phyloP scores from a whole-genome alignment of 73 alveolate genomes.

The Paramecium pentaurelia region DNA sequence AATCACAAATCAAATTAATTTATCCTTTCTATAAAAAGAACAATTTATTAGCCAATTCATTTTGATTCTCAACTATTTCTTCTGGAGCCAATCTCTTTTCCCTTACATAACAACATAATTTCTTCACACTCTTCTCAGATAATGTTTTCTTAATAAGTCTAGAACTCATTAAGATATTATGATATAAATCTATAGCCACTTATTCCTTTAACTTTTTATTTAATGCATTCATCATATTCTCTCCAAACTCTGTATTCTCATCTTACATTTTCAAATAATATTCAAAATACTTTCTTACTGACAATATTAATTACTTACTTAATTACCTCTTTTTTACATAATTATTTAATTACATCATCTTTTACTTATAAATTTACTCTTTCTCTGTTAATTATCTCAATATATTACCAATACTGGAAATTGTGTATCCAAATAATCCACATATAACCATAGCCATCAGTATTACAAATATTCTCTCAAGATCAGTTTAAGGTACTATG shows the following conservation, averaged over 20 bases:
- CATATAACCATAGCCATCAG: conserved; percentile 45
- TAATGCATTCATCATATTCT: neutral
- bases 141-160: neutral
- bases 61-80: neutral
- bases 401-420: conserved; percentile 35
- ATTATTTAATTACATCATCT: neutral
- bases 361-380: neutral
- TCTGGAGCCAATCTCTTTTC: neutral
- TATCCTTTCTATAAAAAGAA: neutral
- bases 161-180: neutral
- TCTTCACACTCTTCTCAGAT: neutral
- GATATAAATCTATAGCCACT: neutral
- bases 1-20: neutral
- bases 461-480: conserved; percentile 7
- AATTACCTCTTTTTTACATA: neutral
- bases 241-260: neutral
- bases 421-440: conserved; percentile 47
- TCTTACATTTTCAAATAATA: neutral
- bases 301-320: neutral
- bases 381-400: neutral
- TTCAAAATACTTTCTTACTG: neutral
- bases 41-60: neutral
- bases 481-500: conserved; percentile 1
- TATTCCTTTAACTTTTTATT: neutral
- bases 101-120: neutral